These are phyloP conservation scores for Vitis hybrid DNA, from an alignment of 177 flowering plant species.

Conservation along the genomic window DNA sequence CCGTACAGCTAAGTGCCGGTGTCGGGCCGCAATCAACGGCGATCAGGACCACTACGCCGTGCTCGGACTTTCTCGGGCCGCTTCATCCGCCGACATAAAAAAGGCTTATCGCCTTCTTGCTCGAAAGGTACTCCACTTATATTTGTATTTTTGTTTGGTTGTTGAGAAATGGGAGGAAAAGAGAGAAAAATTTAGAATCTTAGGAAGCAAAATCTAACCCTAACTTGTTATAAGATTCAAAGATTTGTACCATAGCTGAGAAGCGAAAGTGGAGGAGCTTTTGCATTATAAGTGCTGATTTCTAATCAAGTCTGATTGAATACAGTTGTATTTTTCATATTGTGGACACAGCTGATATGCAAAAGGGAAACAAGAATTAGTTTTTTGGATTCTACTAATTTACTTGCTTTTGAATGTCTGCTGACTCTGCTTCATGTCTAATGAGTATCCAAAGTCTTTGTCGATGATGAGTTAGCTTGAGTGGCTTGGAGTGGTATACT, in stretches of 20 bases:
- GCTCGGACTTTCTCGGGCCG: conserved; percentile 52
- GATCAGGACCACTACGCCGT: conserved; percentile 65
- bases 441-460: no score
- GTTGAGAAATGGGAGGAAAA: background rate
- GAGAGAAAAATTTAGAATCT: background rate
- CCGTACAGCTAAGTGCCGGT: background rate
- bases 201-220: background rate
- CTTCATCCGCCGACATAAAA: conserved; percentile 67
- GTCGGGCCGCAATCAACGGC: conserved; percentile 34
- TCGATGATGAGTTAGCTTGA: no score
- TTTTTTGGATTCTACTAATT: no score
- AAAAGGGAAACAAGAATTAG: no score
- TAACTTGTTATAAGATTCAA: background rate
- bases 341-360: no score
- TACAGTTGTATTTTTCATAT: no score
- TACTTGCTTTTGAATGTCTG: no score
- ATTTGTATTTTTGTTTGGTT: background rate
- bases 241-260: background rate
- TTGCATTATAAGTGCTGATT: no score
- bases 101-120: conserved; percentile 86
- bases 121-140: conserved; percentile 55
- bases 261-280: no score
- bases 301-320: no score
- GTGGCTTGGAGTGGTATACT: no score
- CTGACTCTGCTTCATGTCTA: no score